These are phyloP conservation scores for Mycena sp. DNA, from an alignment of 1,284 basidiomycete species.

Conservation along the genomic window DNA sequence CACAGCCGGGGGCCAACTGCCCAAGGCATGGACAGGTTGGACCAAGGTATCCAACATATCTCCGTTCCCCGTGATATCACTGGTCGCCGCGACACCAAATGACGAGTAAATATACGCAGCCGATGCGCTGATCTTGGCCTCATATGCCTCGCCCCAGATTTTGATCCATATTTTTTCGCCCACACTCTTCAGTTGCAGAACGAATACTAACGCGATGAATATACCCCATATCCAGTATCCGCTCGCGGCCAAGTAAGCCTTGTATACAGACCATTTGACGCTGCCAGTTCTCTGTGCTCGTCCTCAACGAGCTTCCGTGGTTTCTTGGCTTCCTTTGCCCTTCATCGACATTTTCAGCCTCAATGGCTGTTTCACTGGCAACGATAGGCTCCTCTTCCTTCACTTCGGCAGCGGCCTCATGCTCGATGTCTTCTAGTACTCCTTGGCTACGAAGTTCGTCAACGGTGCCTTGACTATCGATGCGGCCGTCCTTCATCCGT, in stretches of 20 bases:
- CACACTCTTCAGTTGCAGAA: constrained; percentile 60
- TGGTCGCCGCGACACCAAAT: background rate
- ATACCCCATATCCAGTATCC: constrained; percentile 72
- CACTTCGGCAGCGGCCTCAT: constrained; percentile 52
- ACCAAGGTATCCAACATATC: background rate
- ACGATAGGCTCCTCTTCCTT: constrained; percentile 39
- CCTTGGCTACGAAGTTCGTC: constrained; percentile 43
- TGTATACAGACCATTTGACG: constrained; percentile 84
- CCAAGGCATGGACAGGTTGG: background rate
- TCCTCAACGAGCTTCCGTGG: constrained; percentile 74
- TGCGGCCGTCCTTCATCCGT: constrained; percentile 27
- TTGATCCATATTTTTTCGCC: constrained; percentile 81
- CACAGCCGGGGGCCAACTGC: constrained; percentile 49
- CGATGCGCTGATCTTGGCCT: constrained; percentile 24
- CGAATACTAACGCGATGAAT: constrained; percentile 56
- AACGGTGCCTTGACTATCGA: constrained; percentile 25
- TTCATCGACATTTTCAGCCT: background rate
- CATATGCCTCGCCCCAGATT: constrained; percentile 61
- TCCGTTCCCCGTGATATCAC: background rate
- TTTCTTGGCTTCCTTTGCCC: constrained; percentile 48
- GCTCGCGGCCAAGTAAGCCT: constrained; percentile 79
- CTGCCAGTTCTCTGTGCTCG: constrained; percentile 78
- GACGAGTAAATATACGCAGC: background rate
- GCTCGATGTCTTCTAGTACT: constrained; percentile 65
- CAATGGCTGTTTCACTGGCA: background rate